Evolutionary conservation across 2,329 filamentous ascomycete genomes (phyloP).

Genomic region (Stachybotrys echinatus): DNA sequence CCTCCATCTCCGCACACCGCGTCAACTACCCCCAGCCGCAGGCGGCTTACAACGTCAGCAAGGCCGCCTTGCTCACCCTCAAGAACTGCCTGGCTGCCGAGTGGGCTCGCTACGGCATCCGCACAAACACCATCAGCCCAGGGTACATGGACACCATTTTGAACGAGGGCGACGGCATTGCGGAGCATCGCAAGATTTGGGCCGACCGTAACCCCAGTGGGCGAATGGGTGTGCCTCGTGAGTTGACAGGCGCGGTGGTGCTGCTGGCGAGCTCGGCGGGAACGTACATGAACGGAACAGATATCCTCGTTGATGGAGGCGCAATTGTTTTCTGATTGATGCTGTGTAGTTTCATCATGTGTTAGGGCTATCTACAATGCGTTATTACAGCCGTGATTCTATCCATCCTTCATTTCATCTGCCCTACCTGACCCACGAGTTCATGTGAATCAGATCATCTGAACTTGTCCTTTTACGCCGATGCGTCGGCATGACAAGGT

Average conservation of each 20-base stretch:
- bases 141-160: slow-evolving; percentile 76
- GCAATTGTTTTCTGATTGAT: slow-evolving; percentile 13
- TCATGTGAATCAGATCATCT: too few species aligned
- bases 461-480: too few species aligned
- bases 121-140: slow-evolving; percentile 65
- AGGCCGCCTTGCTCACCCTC: slow-evolving; percentile 59
- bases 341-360: too few species aligned
- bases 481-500: too few species aligned
- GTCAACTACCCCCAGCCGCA: slow-evolving; percentile 71
- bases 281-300: slow-evolving; percentile 63
- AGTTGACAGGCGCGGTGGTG: slow-evolving; percentile 58
- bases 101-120: slow-evolving; percentile 66
- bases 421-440: too few species aligned
- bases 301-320: slow-evolving; percentile 62
- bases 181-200: slow-evolving; percentile 50
- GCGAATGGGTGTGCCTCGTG: slow-evolving; percentile 58
- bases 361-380: too few species aligned
- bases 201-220: slow-evolving; percentile 55
- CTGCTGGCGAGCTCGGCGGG: slow-evolving; percentile 56
- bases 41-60: slow-evolving; percentile 64
- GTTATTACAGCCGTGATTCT: too few species aligned
- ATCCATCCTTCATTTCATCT: too few species aligned
- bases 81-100: slow-evolving; percentile 59
- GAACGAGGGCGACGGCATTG: slow-evolving; percentile 59
- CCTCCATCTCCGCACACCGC: slow-evolving; percentile 60